These are phyloP conservation scores for Phytophthora boehmeriae DNA, from an alignment of 352 stramenopile species.

Conservation along the genomic window DNA sequence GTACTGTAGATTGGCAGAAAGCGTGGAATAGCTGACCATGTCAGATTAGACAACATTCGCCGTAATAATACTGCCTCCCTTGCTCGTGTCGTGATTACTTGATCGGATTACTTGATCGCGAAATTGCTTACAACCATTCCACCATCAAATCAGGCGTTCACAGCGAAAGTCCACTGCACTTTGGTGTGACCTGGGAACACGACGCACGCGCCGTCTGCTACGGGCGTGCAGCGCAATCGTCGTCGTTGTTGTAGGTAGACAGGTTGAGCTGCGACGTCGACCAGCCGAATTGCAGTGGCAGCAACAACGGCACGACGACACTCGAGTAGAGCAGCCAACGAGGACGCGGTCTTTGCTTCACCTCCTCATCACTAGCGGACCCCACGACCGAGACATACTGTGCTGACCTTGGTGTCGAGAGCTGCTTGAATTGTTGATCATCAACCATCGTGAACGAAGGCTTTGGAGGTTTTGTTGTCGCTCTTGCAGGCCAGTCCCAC, in stretches of 20 bases:
- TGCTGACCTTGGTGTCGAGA: no score
- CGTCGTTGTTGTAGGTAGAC: constrained; percentile 43
- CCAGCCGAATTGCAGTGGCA: constrained; percentile 46
- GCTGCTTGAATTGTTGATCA: no score
- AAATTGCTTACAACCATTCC: constrained; percentile 31
- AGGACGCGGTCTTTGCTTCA: constrained; percentile 35
- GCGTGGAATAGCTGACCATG: no score
- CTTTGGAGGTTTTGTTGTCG: no score
- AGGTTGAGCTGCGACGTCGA: constrained; percentile 64
- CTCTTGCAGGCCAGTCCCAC: no score
- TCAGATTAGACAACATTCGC: no score
- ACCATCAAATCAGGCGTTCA: constrained; percentile 70
- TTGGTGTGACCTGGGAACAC: constrained; percentile 39
- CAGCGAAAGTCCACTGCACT: constrained; percentile 57
- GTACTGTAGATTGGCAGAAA: no score
- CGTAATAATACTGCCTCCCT: no score
- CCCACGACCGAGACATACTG: neutral
- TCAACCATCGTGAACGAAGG: no score
- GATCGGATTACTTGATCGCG: no score
- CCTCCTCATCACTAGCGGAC: constrained; percentile 11
- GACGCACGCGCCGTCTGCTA: constrained; percentile 35
- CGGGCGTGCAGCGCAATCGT: constrained; percentile 46
- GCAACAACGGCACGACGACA: constrained; percentile 49
- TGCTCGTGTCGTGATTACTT: no score
- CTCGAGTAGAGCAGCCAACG: constrained; percentile 56